Base-by-base conservation (phyloP, 495 filamentous ascomycete species). In the Aspergillus kassunensis region DNA sequence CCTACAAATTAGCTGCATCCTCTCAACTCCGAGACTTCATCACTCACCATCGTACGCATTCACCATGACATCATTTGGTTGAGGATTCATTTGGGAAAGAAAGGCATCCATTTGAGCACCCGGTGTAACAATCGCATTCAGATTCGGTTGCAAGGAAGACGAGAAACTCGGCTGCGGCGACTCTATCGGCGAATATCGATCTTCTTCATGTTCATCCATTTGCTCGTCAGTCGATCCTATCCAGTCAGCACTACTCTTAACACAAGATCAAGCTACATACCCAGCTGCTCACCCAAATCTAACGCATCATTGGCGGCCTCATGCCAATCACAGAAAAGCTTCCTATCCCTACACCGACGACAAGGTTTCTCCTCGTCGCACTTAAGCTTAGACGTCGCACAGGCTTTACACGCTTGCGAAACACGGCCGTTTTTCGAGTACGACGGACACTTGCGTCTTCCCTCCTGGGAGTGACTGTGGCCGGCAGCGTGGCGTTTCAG, bases 401-500 rank as follows among this genome's bases (percentile, higher is more conserved):
- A 80, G 4, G 71, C 56, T 21, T 70, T 73, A 49, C 79, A 82
- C 1, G 79, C 79, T 49, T 80, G 79, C 5, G 75, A 76, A 9
- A 80, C 78, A 3, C 79, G 77, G 25, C 74, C 70, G 7, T 72
- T 67, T n/a, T 72, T 76, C 12, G 71, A 62, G 10, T 67, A 64
- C 13, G 70, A 67, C 24, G 68, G 66, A 25, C 76, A 71, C 42
- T 73, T 72, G 37, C 72, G 69, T 36, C 76, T 68, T n/a, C 62
- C 55, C 40, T 68, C 61, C 19, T 66, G 66, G 45, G 72, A 64
- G 35, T 75, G 63, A 30, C 69, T 64, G 58, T 81, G 79, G 30
- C 76, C 78, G n/a, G 75, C 60, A 15, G 74, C 68, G 56, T 82
- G 79, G 29, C 78, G 70, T 58, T 79, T 80, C 29, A 82, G 60